A percentile compares a stretch with the other conserved stretches of the same genome.
These are phyloP conservation scores for Vigna hirtella DNA, from an alignment of 306 rosid genomes.

Conservation along the genomic window DNA sequence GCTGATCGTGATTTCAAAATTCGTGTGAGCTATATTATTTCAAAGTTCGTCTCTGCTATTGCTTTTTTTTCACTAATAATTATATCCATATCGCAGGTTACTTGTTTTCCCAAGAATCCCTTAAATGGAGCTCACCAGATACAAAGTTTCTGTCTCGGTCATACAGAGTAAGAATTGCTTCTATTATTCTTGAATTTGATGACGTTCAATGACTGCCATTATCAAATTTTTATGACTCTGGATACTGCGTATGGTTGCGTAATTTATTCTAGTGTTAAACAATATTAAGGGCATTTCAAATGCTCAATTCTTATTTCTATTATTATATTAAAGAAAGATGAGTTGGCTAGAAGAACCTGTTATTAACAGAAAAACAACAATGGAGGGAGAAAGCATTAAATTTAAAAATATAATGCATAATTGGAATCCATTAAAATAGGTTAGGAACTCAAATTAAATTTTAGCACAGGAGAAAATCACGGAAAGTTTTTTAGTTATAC, in stretches of 20 bases:
- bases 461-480: no score
- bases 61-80: neutral
- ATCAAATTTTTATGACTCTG: neutral
- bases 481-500: no score
- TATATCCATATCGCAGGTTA: slow-evolving; percentile 60
- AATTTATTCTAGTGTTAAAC: neutral
- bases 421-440: no score
- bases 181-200: slow-evolving; percentile 9
- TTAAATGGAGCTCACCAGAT: slow-evolving; percentile 84
- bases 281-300: neutral
- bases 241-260: neutral
- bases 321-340: no score
- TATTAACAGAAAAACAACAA: no score
- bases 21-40: slow-evolving; percentile 62
- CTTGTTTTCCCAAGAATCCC: slow-evolving; percentile 72
- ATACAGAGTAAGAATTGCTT: slow-evolving; percentile 76
- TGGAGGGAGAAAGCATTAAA: no score
- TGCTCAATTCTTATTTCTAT: no score
- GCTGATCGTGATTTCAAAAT: slow-evolving; percentile 96
- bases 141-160: slow-evolving; percentile 93
- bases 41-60: neutral
- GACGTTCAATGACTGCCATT: slow-evolving; percentile 1
- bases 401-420: no score
- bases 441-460: no score
- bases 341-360: no score